A percentile compares a stretch with the other conserved stretches of the same genome.
phyloP scores from a whole-genome alignment of 495 filamentous ascomycete genomes.

The Hypoxylon perforatum region DNA sequence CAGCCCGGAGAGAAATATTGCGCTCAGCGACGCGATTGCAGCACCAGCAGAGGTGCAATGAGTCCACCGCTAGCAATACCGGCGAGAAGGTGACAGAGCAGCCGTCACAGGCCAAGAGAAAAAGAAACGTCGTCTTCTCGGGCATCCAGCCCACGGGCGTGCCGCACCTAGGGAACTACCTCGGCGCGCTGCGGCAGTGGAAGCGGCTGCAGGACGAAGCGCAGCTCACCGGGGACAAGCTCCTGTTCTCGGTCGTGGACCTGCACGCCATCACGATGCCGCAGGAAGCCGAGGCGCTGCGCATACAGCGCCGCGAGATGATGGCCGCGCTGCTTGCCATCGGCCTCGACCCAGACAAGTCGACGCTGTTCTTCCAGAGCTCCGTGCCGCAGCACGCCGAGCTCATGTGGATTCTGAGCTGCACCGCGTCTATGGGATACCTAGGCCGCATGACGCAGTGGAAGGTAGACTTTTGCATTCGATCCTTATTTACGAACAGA shows the following conservation, averaged over 20 bases:
- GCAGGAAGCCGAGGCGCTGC: constrained; percentile 69
- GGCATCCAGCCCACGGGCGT: constrained; percentile 96
- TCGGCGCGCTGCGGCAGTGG: constrained; percentile 92
- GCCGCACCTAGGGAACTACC: constrained; percentile 96
- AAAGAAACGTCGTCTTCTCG: constrained; percentile 75
- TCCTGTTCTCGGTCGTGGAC: constrained; percentile 89
- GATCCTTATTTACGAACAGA: background rate
- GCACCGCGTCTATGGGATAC: constrained; percentile 87
- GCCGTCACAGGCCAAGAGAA: background rate
- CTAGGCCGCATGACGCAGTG: constrained; percentile 96
- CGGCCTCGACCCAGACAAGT: constrained; percentile 78
- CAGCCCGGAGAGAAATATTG: constrained; percentile 22
- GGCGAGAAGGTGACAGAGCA: background rate
- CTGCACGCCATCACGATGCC: constrained; percentile 89
- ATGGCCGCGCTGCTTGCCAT: constrained; percentile 85
- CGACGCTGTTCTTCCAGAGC: constrained; percentile 88
- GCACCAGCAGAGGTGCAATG: constrained; percentile 25
- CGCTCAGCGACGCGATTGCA: background rate
- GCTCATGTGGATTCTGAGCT: constrained; percentile 96
- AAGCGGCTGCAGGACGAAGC: constrained; percentile 76
- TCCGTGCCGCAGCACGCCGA: constrained; percentile 80
- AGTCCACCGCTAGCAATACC: constrained; percentile 20
- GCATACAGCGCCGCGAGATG: constrained; percentile 73
- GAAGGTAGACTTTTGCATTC: constrained; percentile 71
- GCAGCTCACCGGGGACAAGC: constrained; percentile 58